Conservation (phyloP, 1,284 basidiomycete genomes). For the Apiotrichum sp. region DNA sequence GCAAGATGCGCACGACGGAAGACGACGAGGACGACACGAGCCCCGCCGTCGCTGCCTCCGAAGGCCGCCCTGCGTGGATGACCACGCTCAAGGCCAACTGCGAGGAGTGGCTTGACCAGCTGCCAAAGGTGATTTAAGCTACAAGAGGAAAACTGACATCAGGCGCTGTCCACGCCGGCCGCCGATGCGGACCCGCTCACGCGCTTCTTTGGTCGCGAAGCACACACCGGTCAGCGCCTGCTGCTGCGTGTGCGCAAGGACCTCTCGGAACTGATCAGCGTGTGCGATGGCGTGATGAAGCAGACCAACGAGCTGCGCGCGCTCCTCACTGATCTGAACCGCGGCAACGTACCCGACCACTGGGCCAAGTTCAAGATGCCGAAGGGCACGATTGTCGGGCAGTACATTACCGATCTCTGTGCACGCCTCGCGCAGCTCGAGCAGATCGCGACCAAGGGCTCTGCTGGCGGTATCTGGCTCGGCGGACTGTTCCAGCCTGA, state of each 20-base stretch:
- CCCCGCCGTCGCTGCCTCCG: conserved; percentile 53
- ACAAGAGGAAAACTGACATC: background rate
- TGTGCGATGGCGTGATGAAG: conserved; percentile 79
- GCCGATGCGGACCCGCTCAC: conserved; percentile 63
- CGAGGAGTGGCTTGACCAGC: conserved; percentile 67
- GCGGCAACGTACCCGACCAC: conserved; percentile 78
- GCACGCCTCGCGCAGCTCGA: conserved; percentile 74
- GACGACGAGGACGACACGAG: conserved; percentile 78
- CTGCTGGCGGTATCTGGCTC: conserved; percentile 61
- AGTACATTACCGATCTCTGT: conserved; percentile 77
- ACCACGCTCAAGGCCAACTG: conserved; percentile 69
- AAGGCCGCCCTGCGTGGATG: conserved; percentile 89
- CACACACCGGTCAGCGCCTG: conserved; percentile 68
- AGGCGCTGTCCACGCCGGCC: conserved; percentile 20
- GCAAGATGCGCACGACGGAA: conserved; percentile 82
- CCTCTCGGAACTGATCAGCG: conserved; percentile 69
- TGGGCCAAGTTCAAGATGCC: conserved; percentile 87
- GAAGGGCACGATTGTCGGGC: conserved; percentile 68
- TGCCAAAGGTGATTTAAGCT: conserved; percentile 75
- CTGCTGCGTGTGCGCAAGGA: conserved; percentile 71
- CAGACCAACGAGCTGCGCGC: conserved; percentile 89
- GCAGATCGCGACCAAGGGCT: conserved; percentile 56
- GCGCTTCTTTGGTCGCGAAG: conserved; percentile 82
- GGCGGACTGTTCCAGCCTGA: conserved; percentile 93
- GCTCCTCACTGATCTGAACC: conserved; percentile 78